Evolutionary conservation across 208 protist species (phyloP), one percentile per base, ranked within the genome.

Genomic region (Crithidia bombi): DNA sequence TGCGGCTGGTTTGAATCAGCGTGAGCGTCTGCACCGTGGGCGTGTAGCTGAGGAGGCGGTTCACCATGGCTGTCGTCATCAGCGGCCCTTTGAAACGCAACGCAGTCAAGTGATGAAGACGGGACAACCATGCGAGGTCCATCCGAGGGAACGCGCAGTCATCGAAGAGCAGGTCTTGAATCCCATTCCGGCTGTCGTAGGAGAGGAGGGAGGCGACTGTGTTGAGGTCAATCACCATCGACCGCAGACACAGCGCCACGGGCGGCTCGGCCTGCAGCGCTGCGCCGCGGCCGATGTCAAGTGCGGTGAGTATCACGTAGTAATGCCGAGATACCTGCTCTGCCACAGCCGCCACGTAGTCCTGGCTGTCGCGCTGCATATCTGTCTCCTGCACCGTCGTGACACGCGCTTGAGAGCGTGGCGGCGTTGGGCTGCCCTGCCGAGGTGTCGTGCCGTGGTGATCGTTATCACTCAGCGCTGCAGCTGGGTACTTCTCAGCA

Each of bases 111-210:
- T 36, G 21, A 12, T 30, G 41, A 26, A 81, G 51, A 10, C 59
- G 63, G 19, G 43, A 12, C 23, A 81, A 46, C 76, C 76, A 81
- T 17, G 63, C 49, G 23, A 68, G 68, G 36, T 73, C 69, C 28
- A 68, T 56, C 38, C 46, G 57, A 15, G 58, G 26, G 62, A 81
- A 81, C 47, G 54, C 63, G 66, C 76, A 81, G 52, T 81, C 66
- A 39, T 81, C 76, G 50, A 81, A 81, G 19, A 81, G 52, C 17
- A 81, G 51, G 47, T 81, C 76, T 0, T 46, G n/a, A 11, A 81
- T 43, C 3, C 35, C 55, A 38, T 63, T 51, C 21, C 55, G 57
- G 38, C 50, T 63, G 65, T 74, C 58, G 69, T 81, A 81, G 39
- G 43, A 49, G 28, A 75, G 64, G 10, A 81, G 59, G 19, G 65